A percentile compares a stretch with the other conserved stretches of the same genome.
Evolutionary conservation across 495 filamentous ascomycete species (phyloP).

Genomic region (Massariosphaeria phaeospora): DNA sequence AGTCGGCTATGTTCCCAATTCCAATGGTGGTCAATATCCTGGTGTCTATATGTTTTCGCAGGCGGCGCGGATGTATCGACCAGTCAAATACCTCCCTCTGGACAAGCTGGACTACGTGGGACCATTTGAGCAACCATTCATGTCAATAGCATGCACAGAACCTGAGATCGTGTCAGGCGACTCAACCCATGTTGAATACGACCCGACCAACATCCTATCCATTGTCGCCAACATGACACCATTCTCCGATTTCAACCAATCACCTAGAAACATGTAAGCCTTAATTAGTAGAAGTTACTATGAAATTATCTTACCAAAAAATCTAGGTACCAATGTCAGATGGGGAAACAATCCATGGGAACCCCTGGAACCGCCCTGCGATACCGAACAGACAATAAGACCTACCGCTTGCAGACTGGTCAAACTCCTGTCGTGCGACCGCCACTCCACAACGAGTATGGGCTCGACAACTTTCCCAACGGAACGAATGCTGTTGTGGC

Average conservation of each 20-base stretch:
- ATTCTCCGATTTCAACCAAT: conserved; percentile 98
- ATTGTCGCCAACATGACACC: conserved; percentile 98
- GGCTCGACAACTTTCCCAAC: conserved; percentile 96
- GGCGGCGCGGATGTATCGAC: conserved; percentile 78
- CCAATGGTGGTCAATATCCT: conserved; percentile 85
- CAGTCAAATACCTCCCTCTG: conserved; percentile 84
- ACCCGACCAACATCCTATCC: conserved; percentile 93
- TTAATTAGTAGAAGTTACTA: too few relatives aligned
- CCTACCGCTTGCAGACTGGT: conserved; percentile 89
- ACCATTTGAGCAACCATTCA: conserved; percentile 93
- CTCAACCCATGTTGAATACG: conserved; percentile 89
- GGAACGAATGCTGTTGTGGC: conserved; percentile 96
- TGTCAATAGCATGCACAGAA: conserved; percentile 89
- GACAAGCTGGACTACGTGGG: conserved; percentile 83
- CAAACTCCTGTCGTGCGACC: conserved; percentile 92
- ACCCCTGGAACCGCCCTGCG: conserved; percentile 82
- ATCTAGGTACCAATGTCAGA: conserved; percentile 98
- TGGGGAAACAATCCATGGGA: conserved; percentile 99
- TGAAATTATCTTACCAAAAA: too few relatives aligned
- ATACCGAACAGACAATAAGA: conserved; percentile 94
- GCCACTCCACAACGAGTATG: conserved; percentile 90
- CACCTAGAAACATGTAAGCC: conserved; percentile 98
- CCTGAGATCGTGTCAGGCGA: conserved; percentile 78
- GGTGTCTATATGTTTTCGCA: conserved; percentile 91
- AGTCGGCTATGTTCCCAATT: conserved; percentile 83